A percentile compares a stretch with the other conserved stretches of the same genome.
These are phyloP conservation scores for Metrosideros polymorpha DNA, from an alignment of 441 rosid genomes.

Conservation along the genomic window DNA sequence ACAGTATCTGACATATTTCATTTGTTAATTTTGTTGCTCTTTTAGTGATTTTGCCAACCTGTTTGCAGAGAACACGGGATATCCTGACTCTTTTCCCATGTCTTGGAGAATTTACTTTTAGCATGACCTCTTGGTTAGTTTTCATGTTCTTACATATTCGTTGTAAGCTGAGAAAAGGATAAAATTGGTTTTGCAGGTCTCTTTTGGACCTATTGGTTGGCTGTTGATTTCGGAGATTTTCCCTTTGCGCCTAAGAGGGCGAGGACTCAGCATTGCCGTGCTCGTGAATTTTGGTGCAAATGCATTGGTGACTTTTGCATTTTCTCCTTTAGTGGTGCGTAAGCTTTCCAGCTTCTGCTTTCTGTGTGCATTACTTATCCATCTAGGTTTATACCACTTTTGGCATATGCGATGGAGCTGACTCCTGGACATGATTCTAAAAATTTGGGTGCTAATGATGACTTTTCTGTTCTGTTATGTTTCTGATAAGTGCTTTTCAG, in stretches of 20 bases:
- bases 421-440: not conserved
- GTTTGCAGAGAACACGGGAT: not conserved
- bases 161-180: not conserved
- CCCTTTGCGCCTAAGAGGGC: slow-evolving; percentile 76
- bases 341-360: not conserved
- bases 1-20: not conserved
- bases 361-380: not conserved
- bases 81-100: not conserved
- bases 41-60: not conserved
- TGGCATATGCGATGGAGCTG: not conserved
- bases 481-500: not conserved
- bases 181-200: slow-evolving; percentile 51
- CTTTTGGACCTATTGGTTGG: slow-evolving; percentile 99
- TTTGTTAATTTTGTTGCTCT: not conserved
- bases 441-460: not conserved
- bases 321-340: slow-evolving; percentile 81
- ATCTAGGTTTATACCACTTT: not conserved
- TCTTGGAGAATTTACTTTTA: not conserved
- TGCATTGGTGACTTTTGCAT: slow-evolving; percentile 88
- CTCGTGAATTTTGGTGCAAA: slow-evolving; percentile 94
- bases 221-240: slow-evolving; percentile 95
- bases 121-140: not conserved
- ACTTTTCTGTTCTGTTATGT: not conserved
- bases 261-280: slow-evolving; percentile 87
- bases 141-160: not conserved